Base-by-base conservation (phyloP, 371 early-diverging fungal genomes). In the Mucor sp. region DNA sequence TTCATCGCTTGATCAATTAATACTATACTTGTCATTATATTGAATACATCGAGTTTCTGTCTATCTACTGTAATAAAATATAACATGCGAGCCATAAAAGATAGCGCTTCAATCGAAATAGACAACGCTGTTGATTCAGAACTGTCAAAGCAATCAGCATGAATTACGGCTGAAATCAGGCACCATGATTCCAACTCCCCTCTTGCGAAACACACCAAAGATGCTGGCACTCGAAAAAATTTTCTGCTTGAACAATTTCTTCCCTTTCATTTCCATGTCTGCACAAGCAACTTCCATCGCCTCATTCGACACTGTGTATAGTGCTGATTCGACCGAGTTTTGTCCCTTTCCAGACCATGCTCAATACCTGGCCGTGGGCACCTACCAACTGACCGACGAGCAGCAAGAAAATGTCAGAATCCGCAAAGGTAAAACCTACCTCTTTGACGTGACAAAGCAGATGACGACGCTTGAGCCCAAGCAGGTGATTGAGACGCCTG, bases 241-340 rank as follows among this genome's bases (percentile, higher is more conserved):
- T 56, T 56, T 28, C 30, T 56, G 14, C 25, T 21, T 21, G 11
- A 23, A 23, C 48, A 23, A 3, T 50, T 27, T 27, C 4, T 27
- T 50, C 14, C 30, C 14, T 28, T 27, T 30, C 14, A 23, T 17
- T 9, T 27, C 6, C 15, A 56, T 56, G 57, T 56, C 57, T 30
- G 57, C 32, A 1, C 76, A 70, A 50, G 74, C 78, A 23, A 27
- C 15, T 62, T 87, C 65, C 19, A 60, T 67, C 62, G 76, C 53
- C 58, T 84, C 77, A n/a, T 76, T 86, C 68, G 95, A 94, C 77
- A 93, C 93, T 0, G 80, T 80, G 9, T 90, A 88, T 77, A 90
- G 92, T 72, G 93, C 94, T 7, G 95, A 95, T 78, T 85, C 91
- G 3, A 85, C 89, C 17, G 95, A 95, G 75, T 93, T 91, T 71